Evolutionary conservation across 331 rosid species (phyloP).

Genomic region (Rosa hybrid): DNA sequence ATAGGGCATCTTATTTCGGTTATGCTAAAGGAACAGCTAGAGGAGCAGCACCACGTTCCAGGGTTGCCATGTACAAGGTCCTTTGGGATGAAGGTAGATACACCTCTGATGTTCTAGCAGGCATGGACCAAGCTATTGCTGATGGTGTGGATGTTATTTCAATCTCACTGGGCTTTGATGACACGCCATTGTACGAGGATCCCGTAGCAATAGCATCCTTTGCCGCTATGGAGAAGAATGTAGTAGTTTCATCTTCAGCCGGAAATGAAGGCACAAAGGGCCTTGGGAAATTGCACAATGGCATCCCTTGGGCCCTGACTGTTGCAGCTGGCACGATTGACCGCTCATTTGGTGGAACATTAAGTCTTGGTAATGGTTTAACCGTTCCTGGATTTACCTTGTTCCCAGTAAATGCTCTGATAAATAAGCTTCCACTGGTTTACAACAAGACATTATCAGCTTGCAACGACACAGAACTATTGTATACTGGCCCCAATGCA

Average conservation of each 20-base stretch:
- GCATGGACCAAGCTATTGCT: slow-evolving; percentile 53
- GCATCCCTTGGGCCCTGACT: slow-evolving; percentile 56
- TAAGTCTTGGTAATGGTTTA: slow-evolving; percentile 38
- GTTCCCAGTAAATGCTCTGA: slow-evolving; percentile 39
- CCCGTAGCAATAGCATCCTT: slow-evolving; percentile 55
- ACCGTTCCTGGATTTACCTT: slow-evolving; percentile 45
- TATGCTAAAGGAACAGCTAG: slow-evolving; percentile 51
- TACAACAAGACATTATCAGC: slow-evolving; percentile 35
- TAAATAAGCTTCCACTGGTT: slow-evolving; percentile 21
- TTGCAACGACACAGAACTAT: slow-evolving; percentile 34
- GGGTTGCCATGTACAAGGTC: slow-evolving; percentile 49
- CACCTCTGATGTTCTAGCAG: slow-evolving; percentile 54
- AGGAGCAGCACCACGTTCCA: slow-evolving; percentile 53
- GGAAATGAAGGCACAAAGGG: slow-evolving; percentile 40
- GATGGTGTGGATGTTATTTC: slow-evolving; percentile 67
- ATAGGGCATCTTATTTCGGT: slow-evolving; percentile 42
- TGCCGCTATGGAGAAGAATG: slow-evolving; percentile 60
- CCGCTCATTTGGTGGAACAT: slow-evolving; percentile 37
- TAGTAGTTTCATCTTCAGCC: slow-evolving; percentile 56
- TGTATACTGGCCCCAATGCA: slow-evolving; percentile 6
- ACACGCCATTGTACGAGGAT: slow-evolving; percentile 43
- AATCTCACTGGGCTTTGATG: slow-evolving; percentile 37
- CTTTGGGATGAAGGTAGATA: slow-evolving; percentile 34
- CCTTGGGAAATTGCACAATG: slow-evolving; percentile 41
- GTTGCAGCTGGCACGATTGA: slow-evolving; percentile 52